These are phyloP conservation scores for Linum tenue DNA, from an alignment of 345 rosid genomes.

Conservation along the genomic window DNA sequence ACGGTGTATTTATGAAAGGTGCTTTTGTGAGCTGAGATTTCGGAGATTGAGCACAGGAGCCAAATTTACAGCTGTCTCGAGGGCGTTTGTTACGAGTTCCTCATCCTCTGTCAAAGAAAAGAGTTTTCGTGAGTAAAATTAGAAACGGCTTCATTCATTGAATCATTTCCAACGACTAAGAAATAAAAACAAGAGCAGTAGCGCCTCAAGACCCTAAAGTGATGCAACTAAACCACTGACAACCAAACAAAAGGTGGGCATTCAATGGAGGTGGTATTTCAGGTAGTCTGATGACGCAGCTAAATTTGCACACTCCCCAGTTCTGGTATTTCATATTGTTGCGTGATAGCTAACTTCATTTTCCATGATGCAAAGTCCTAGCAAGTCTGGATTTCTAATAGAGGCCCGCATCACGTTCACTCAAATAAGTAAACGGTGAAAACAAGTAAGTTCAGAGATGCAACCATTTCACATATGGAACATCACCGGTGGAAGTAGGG, in stretches of 20 bases:
- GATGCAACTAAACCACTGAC: neutral
- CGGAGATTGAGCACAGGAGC: constrained; percentile 92
- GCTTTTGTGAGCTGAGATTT: constrained; percentile 76
- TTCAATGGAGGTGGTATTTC: neutral
- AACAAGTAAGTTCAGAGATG: neutral
- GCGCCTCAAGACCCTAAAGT: too few relatives aligned
- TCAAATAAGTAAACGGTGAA: neutral
- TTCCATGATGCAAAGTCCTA: neutral
- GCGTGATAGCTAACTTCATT: neutral
- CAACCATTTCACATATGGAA: neutral
- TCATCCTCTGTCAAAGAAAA: constrained; percentile 77
- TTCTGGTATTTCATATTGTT: too few relatives aligned
- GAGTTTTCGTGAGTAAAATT: constrained; percentile 5
- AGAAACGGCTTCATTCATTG: neutral
- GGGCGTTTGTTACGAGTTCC: constrained; percentile 87
- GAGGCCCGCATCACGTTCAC: neutral
- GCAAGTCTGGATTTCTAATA: neutral
- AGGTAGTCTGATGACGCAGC: neutral
- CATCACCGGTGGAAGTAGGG: too few relatives aligned
- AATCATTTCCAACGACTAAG: neutral
- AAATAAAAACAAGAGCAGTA: too few relatives aligned
- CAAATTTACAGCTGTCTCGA: constrained; percentile 84
- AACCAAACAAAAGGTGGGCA: neutral
- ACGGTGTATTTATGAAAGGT: constrained; percentile 75
- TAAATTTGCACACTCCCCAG: neutral